Conservation (phyloP, 495 filamentous ascomycete genomes). For the Amniculicola lignicola region DNA sequence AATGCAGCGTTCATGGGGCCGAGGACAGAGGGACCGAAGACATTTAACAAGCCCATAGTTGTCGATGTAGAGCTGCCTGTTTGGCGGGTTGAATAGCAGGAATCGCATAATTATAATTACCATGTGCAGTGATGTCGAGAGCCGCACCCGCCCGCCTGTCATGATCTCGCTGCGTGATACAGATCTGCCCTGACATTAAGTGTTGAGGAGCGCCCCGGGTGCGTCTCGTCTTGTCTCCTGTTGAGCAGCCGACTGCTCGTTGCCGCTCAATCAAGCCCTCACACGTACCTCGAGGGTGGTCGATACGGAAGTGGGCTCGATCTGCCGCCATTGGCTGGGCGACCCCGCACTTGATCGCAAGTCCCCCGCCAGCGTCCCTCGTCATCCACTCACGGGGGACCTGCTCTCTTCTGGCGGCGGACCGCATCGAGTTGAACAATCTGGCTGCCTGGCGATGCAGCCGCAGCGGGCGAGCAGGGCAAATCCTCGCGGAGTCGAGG, state of each 20-base stretch:
- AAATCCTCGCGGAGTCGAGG: slow-evolving; percentile 2
- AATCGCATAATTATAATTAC: too few species aligned
- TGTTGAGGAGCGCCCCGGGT: too few species aligned
- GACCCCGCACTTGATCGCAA: not conserved
- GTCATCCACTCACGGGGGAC: slow-evolving; percentile 17
- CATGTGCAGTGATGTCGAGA: slow-evolving; percentile 11
- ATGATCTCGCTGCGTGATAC: slow-evolving; percentile 6
- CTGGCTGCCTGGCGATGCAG: slow-evolving; percentile 30
- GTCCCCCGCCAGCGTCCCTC: slow-evolving; percentile 5
- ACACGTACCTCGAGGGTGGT: slow-evolving; percentile 4
- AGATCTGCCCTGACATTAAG: not conserved
- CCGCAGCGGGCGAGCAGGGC: slow-evolving; percentile 13
- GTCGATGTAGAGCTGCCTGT: slow-evolving; percentile 72
- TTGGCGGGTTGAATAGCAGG: slow-evolving; percentile 20
- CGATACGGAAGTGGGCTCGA: slow-evolving; percentile 6
- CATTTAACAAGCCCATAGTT: slow-evolving; percentile 71
- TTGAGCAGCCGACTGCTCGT: not conserved
- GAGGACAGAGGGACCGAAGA: slow-evolving; percentile 56
- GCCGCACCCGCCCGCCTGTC: slow-evolving; percentile 8
- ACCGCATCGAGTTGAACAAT: slow-evolving; percentile 5
- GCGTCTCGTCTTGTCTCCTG: too few species aligned
- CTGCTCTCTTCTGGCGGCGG: slow-evolving; percentile 2
- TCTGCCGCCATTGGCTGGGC: slow-evolving; percentile 12
- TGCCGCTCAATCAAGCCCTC: slow-evolving; percentile 24
- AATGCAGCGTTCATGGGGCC: slow-evolving; percentile 71